A percentile compares a stretch with the other conserved stretches of the same genome.
Evolutionary conservation across 2,329 filamentous ascomycete species (phyloP).

Genomic region (Penicillium polonicum): DNA sequence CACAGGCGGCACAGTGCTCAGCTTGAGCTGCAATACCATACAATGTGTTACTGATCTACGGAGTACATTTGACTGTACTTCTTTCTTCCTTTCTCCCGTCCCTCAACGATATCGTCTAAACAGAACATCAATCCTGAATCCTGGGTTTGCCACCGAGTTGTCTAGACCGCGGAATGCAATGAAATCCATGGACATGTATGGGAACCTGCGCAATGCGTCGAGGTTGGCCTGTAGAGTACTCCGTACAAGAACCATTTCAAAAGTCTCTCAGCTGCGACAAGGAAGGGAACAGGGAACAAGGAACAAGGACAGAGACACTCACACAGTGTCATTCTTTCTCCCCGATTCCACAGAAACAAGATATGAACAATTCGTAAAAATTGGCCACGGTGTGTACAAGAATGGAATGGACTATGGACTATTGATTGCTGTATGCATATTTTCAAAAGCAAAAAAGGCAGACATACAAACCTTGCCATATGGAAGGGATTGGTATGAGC

Average conservation of each 20-base stretch:
- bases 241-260: no score
- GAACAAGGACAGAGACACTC: background rate
- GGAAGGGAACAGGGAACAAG: conserved; percentile 3
- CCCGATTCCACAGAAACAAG: conserved; percentile 1
- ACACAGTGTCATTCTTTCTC: background rate
- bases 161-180: background rate
- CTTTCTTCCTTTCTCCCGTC: background rate
- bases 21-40: background rate
- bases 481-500: background rate
- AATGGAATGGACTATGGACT: background rate
- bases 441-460: background rate
- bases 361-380: background rate
- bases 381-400: background rate
- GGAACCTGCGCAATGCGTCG: background rate
- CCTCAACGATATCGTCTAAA: background rate
- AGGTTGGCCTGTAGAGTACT: background rate
- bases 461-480: background rate
- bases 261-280: conserved; percentile 2
- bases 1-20: background rate
- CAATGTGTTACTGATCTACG: background rate
- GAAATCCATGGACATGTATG: background rate
- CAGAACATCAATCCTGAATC: background rate
- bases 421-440: conserved; percentile 10
- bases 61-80: background rate
- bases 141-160: background rate